Percentiles rank a stretch among this genome's conserved stretches.
phyloP scores from a whole-genome alignment of 2,329 filamentous ascomycete genomes.

The Diaporthe vexans region DNA sequence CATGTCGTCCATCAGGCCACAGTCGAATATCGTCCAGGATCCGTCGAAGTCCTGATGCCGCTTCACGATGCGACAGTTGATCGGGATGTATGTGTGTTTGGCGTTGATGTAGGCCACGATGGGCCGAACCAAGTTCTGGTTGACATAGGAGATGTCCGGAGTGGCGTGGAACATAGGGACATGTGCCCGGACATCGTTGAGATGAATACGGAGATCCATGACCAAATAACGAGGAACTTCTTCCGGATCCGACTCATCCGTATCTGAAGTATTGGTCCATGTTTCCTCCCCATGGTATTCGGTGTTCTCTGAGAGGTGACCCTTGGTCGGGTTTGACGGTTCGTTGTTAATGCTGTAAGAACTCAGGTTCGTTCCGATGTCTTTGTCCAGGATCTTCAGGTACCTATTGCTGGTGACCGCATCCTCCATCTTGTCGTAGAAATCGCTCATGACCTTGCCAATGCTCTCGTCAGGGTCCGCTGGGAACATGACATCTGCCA shows the following conservation, averaged over 20 bases:
- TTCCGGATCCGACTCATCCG: slow-evolving; percentile 45
- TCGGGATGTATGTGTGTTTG: slow-evolving; percentile 93
- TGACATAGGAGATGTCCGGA: slow-evolving; percentile 92
- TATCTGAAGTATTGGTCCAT: slow-evolving; percentile 33
- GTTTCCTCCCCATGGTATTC: slow-evolving; percentile 39
- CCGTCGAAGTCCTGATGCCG: slow-evolving; percentile 91
- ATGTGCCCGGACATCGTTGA: slow-evolving; percentile 93
- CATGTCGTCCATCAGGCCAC: slow-evolving; percentile 92
- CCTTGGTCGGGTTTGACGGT: slow-evolving; percentile 9
- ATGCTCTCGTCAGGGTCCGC: slow-evolving; percentile 89
- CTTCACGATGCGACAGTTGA: slow-evolving; percentile 95
- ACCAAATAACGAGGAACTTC: slow-evolving; percentile 85
- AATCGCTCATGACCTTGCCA: slow-evolving; percentile 94
- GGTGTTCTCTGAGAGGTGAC: slow-evolving; percentile 36
- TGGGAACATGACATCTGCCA: slow-evolving; percentile 95
- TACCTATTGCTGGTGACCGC: slow-evolving; percentile 86
- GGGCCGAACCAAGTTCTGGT: slow-evolving; percentile 92
- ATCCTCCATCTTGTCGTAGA: slow-evolving; percentile 96
- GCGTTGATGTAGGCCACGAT: slow-evolving; percentile 99
- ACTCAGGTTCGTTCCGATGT: slow-evolving; percentile 45
- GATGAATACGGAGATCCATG: slow-evolving; percentile 93
- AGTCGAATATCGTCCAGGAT: slow-evolving; percentile 94
- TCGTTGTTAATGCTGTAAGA: slow-evolving; percentile 44
- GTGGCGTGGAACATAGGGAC: slow-evolving; percentile 86
- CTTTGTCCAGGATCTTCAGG: slow-evolving; percentile 68